Evolutionary conservation across 768 basidiomycete genomes (phyloP).

Genomic region (Suillus spraguei): DNA sequence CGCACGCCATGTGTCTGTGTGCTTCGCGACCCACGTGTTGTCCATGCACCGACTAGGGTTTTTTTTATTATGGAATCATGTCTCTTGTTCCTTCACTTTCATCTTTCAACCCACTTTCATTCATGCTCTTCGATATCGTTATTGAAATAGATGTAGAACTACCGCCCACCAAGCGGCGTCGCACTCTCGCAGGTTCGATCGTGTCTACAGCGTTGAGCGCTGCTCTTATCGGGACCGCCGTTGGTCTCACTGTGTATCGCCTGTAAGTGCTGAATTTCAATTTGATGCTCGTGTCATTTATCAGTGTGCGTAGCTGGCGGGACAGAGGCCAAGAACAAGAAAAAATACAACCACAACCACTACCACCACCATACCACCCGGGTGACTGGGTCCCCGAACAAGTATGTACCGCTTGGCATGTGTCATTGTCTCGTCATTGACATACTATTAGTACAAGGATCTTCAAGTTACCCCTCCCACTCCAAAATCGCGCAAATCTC

Average conservation of each 20-base stretch:
- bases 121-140: conserved; percentile 41
- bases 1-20: conserved; percentile 21
- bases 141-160: conserved; percentile 65
- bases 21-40: conserved; percentile 23
- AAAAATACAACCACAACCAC: conserved; percentile 35
- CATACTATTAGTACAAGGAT: conserved; percentile 26
- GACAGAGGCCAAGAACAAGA: conserved; percentile 65
- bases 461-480: conserved; percentile 40
- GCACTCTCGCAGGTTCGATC: conserved; percentile 80
- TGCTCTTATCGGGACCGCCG: conserved; percentile 84
- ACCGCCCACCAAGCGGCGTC: conserved; percentile 77
- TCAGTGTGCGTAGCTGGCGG: conserved; percentile 59
- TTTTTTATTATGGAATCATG: conserved; percentile 15
- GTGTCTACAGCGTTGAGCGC: conserved; percentile 84
- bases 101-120: conserved; percentile 20
- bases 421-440: neutral
- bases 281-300: conserved; percentile 7
- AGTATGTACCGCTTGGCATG: conserved; percentile 20
- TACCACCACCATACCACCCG: conserved; percentile 69
- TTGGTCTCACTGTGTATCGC: conserved; percentile 85
- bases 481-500: conserved; percentile 41
- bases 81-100: conserved; percentile 17
- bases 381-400: conserved; percentile 54
- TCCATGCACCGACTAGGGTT: conserved; percentile 19
- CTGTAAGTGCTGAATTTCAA: conserved; percentile 53